These are phyloP conservation scores for Yamadazyma sp. DNA, from an alignment of 1,139 yeast species.

Conservation along the genomic window DNA sequence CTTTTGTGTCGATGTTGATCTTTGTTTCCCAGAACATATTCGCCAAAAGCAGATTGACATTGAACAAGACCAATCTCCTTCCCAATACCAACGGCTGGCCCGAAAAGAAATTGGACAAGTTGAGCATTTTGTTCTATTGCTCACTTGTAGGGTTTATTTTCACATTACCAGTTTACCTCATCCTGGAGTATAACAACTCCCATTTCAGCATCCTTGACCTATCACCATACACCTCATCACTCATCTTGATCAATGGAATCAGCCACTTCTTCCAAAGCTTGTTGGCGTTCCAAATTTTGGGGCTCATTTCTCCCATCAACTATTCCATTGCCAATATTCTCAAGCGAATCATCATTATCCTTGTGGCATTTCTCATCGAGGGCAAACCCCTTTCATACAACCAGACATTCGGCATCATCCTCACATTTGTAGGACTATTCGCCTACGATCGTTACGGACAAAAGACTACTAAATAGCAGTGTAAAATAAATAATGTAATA, in stretches of 20 bases:
- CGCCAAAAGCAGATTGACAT: constrained; percentile 77
- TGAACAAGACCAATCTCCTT: constrained; percentile 22
- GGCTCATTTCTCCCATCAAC: constrained; percentile 81
- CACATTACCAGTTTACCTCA: constrained; percentile 75
- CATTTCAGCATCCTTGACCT: constrained; percentile 35
- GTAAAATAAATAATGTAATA: constrained; percentile 2
- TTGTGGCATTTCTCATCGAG: constrained; percentile 80
- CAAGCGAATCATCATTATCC: constrained; percentile 82
- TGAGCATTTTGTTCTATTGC: constrained; percentile 81
- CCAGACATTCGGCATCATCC: constrained; percentile 68
- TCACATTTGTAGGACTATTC: constrained; percentile 67
- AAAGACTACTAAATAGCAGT: not conserved
- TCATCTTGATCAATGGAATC: constrained; percentile 63
- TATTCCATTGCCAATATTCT: constrained; percentile 88
- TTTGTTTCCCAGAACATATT: constrained; percentile 91
- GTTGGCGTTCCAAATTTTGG: constrained; percentile 86
- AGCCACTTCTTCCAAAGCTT: constrained; percentile 85
- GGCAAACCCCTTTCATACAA: constrained; percentile 49
- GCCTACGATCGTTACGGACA: constrained; percentile 59
- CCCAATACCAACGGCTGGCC: constrained; percentile 19
- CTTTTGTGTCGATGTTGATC: constrained; percentile 77
- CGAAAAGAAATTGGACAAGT: constrained; percentile 65
- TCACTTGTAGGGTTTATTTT: constrained; percentile 75
- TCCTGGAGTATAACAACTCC: constrained; percentile 55
- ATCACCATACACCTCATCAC: constrained; percentile 26